Evolutionary conservation across 1,284 basidiomycete genomes (phyloP), one percentile per base, ranked within the genome.

Genomic region (Ustilago esculenta): DNA sequence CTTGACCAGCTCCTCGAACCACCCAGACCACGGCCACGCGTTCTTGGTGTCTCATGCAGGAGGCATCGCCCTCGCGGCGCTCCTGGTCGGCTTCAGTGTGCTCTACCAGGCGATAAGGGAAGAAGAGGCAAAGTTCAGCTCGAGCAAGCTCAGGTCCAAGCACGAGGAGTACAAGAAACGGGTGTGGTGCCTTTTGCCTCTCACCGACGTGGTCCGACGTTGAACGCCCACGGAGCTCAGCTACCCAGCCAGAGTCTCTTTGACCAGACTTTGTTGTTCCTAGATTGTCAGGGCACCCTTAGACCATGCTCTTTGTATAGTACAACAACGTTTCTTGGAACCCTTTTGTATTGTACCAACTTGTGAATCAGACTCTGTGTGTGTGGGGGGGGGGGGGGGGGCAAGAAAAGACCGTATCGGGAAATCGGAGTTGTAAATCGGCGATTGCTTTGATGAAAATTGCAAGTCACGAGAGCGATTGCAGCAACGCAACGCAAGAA

Each of bases 41-140:
- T 69, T 42, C 25, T 32, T 69, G 43, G 59, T 59, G 1, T 49
- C 58, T 18, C 59, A 69, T 43, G 58, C 66, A 3, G 66, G 66
- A 0, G 55, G 59, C 1, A 55, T 69, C 20, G 42, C 59, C 4
- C 40, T 69, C 5, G 39, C 66, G 6, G 44, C 18, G 4, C 23
- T 69, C 3, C 20, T 58, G 4, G 55, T 63, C 0, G 59, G 41
- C 2, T 53, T 69, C 50, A 63, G 46, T 40, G 42, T 69, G 46
- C 59, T 50, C 23, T 59, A 55, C n/a, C 50, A 54, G 34, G 66
- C 59, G 2, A 63, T 63, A 20, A 36, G 66, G 29, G 58, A 69
- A n/a, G 66, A 69, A 40, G 66, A 69, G 37, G 59, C 59, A 32
- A 69, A 69, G 34, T 69, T 69, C n/a, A 46, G 36, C 30, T 49